Base-by-base conservation (phyloP, 768 basidiomycete genomes). In the Suillus discolor region DNA sequence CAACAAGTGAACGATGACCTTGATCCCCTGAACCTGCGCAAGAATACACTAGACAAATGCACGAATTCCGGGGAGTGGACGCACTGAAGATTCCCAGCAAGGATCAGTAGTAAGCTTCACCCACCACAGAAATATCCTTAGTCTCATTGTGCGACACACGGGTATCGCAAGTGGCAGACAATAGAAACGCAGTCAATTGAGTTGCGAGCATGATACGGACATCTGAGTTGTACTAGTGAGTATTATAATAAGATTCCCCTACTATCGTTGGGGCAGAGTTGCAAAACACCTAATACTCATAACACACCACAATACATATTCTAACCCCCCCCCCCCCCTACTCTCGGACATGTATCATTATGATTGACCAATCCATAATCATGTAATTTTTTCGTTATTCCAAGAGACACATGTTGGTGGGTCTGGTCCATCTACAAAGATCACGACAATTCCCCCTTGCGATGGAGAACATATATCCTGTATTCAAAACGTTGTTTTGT, bases 181-280 rank as follows among this genome's bases (percentile, higher is more conserved):
- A 71, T 71, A 94, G 89, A 73, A 97, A 99, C 25, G 86, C 87
- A 31, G 84, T 82, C 0, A 98, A 85, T 69, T 98, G 96, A 6
- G 83, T 86, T 36, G n/a, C n/a, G n/a, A 89, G 85, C 34, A 98
- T 78, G 68, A 98, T 93, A 28, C 79, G 81, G 69, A 64, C 44
- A 71, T 69, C 57, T 5, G 13, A 34, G 64, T 34, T 3, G 38
- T 25, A 31, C 8, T 31, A 53, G 6, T 25, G 25, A 49, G 12
- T 13, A 15, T 25, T 49, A 12, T 13, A 25, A 7, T 49, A 25
- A 25, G 49, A 49, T 49, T 49, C 23, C 45, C n/a, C 45, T 25
- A 4, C 44, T 47, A 49, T 25, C 23, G 23, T 49, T 25, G 23
- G 13, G 23, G 23, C 23, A 49, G 23, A n/a, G 45, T 49, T 49